Evolutionary conservation across 495 filamentous ascomycete genomes (phyloP).

Genomic region (Xylaria intraflava): DNA sequence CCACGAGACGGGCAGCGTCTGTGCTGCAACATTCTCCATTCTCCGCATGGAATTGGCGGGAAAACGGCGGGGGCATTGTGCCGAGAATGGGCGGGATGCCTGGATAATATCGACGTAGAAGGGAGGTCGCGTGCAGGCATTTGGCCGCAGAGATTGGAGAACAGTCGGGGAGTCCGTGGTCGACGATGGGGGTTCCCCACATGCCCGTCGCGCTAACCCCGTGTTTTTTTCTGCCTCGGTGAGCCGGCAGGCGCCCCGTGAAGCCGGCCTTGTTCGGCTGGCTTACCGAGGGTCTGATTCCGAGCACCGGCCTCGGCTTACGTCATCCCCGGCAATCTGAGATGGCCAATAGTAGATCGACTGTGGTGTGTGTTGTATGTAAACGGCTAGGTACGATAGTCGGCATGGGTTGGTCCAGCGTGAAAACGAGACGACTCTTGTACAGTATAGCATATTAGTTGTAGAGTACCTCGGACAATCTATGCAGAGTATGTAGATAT

Average conservation of each 20-base stretch:
- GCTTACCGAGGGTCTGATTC: background rate
- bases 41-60: background rate
- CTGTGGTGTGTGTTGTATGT: too few relatives aligned
- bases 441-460: too few relatives aligned
- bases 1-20: background rate
- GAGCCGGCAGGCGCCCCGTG: slow-evolving; percentile 3
- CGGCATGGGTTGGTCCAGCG: too few relatives aligned
- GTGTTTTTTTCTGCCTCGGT: background rate
- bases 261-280: background rate
- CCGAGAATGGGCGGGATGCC: background rate
- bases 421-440: too few relatives aligned
- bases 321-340: too few relatives aligned
- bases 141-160: background rate
- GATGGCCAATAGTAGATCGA: too few relatives aligned
- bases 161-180: background rate
- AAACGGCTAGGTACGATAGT: too few relatives aligned
- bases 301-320: background rate
- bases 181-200: background rate
- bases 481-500: too few relatives aligned
- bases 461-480: too few relatives aligned
- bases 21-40: slow-evolving; percentile 2
- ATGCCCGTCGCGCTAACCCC: background rate
- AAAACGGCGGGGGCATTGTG: background rate
- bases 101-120: background rate
- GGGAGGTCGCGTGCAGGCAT: too few relatives aligned